phyloP scores from a whole-genome alignment of 192 early-diverging fungal species.

The Coemansia sp. region DNA sequence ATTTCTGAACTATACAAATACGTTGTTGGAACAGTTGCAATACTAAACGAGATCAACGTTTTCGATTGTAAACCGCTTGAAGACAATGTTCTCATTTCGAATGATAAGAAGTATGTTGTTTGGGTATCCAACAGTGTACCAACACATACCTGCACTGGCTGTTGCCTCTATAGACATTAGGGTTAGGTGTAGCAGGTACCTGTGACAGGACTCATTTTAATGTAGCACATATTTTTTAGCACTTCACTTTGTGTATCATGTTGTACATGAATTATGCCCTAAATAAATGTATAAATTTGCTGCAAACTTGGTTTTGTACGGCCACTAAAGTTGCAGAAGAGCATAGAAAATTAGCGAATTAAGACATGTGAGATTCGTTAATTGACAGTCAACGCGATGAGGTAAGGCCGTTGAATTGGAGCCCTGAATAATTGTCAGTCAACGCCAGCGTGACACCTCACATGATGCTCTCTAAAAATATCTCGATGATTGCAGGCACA shows the following conservation, averaged over 20 bases:
- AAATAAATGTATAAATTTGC: too few relatives aligned
- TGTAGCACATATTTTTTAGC: background rate
- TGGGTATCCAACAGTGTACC: background rate
- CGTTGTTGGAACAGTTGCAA: background rate
- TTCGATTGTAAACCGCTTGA: background rate
- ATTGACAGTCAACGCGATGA: too few relatives aligned
- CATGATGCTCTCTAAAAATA: background rate
- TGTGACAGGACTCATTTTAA: background rate
- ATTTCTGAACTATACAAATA: background rate
- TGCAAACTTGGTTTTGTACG: too few relatives aligned
- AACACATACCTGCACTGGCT: background rate
- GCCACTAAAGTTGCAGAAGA: too few relatives aligned
- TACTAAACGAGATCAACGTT: background rate
- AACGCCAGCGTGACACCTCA: background rate
- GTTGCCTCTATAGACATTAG: background rate
- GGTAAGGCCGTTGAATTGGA: too few relatives aligned
- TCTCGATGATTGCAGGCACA: background rate
- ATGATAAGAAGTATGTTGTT: background rate
- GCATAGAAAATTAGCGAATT: too few relatives aligned
- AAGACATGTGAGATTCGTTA: too few relatives aligned
- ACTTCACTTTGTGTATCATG: background rate
- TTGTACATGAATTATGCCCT: too few relatives aligned
- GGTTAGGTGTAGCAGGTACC: background rate
- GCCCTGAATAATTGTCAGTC: background rate
- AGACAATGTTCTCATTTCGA: background rate